Evolutionary conservation across 2,329 filamentous ascomycete species (phyloP), one percentile per base, ranked within the genome.

Genomic region (Drechslerella coelobrocha): DNA sequence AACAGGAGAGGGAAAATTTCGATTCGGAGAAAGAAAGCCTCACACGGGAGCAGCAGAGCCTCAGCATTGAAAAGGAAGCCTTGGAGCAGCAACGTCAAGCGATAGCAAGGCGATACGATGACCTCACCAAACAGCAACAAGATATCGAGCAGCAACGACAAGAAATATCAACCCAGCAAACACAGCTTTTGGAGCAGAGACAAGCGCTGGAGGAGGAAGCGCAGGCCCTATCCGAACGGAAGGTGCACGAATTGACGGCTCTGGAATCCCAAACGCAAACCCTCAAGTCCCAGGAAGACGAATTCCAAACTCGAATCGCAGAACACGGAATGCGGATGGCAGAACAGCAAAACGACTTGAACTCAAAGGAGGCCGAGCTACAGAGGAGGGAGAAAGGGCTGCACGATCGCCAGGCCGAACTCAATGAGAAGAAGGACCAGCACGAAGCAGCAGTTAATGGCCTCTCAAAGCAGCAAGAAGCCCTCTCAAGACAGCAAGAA

Each of bases 381-480:
- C 37, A 51, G n/a, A 17, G 21, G 10, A 48, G 59, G 24, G 55
- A 68, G 23, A 41, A 55, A 19, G 39, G 6, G 9, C 34, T 68
- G 19, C 12, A 21, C 2, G 9, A 26, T 14, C 48, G 53, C 19
- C 50, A 52, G 23, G 50, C 55, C 14, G 62, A 68, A 45, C 24
- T 68, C 10, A 43, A 68, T 19, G 24, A 55, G 24, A 37, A 6
- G 24, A 60, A 51, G 37, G 10, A 24, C 24, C 34, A 55, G 27
- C 61, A 66, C 12, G 61, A 66, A 31, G 39, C 47, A n/a, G 29
- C 19, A n/a, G n/a, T n/a, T n/a, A n/a, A n/a, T n/a, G n/a, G n/a
- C 9, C 37, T 57, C 52, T 21, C 2, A 14, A 48, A 60, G 29
- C 59, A 48, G 23, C 50, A 23, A 9, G 21, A 43, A 9, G 43